Conservation (phyloP, 805 yeast genomes). For the Hanseniaspora mollemarum region DNA sequence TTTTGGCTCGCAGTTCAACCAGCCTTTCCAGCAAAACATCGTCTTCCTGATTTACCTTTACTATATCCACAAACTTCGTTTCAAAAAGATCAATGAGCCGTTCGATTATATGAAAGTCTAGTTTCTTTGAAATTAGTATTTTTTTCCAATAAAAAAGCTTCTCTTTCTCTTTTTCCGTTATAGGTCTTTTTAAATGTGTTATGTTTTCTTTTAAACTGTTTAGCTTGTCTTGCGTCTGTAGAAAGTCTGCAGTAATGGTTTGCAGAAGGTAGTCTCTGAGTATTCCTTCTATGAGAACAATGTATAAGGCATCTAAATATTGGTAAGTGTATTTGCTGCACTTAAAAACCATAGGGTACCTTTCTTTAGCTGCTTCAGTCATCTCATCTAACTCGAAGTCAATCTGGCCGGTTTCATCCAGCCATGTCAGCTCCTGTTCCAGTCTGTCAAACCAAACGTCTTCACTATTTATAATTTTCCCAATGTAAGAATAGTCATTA, state of each 20-base stretch:
- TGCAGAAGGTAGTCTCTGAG: slow-evolving; percentile 9
- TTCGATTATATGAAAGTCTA: slow-evolving; percentile 10
- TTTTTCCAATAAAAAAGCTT: neutral
- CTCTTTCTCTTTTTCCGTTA: neutral
- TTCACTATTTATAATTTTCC: slow-evolving; percentile 4
- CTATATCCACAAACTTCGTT: neutral
- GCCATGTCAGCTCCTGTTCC: neutral
- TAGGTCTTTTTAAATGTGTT: neutral
- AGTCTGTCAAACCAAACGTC: slow-evolving; percentile 9
- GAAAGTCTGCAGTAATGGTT: slow-evolving; percentile 9
- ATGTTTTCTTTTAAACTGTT: neutral
- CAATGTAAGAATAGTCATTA: slow-evolving; percentile 12
- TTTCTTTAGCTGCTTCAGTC: neutral
- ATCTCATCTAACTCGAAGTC: neutral
- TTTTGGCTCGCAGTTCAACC: neutral
- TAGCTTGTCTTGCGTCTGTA: slow-evolving; percentile 6
- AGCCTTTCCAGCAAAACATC: slow-evolving; percentile 10
- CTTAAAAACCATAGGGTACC: neutral
- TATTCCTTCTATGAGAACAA: slow-evolving; percentile 10
- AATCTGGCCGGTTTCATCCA: neutral
- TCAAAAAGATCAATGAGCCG: neutral
- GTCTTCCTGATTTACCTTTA: slow-evolving; percentile 11
- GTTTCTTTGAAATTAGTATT: slow-evolving; percentile 4
- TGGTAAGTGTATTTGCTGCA: slow-evolving; percentile 14
- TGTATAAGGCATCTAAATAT: slow-evolving; percentile 12